Evolutionary conservation across 768 basidiomycete genomes (phyloP).

Genomic region (Rhizopogon sp.): DNA sequence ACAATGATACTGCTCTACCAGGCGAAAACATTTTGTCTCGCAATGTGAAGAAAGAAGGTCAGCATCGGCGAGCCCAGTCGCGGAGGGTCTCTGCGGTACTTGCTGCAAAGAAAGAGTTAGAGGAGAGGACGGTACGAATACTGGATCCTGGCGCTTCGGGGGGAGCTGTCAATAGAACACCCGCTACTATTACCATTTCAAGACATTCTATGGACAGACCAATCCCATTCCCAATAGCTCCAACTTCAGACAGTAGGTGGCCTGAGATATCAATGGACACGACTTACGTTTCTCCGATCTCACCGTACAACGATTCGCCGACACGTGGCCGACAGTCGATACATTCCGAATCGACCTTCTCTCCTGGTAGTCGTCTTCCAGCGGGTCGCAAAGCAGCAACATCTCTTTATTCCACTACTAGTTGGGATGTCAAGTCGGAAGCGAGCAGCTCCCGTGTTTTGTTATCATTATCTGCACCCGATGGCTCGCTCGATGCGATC

Average conservation of each 20-base stretch:
- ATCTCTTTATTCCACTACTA: not conserved
- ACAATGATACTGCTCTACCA: conserved; percentile 52
- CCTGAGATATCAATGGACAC: conserved; percentile 13
- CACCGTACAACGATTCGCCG: conserved; percentile 6
- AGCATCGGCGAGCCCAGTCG: conserved; percentile 45
- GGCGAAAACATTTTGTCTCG: conserved; percentile 52
- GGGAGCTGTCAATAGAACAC: not conserved
- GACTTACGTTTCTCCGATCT: conserved; percentile 3
- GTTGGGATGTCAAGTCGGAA: conserved; percentile 6
- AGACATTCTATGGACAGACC: conserved; percentile 17
- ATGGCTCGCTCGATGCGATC: not conserved
- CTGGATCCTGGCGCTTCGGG: not conserved
- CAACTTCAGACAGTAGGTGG: conserved; percentile 12
- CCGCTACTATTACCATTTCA: conserved; percentile 1
- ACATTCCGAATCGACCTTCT: not conserved
- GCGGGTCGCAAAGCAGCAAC: not conserved
- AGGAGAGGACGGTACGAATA: conserved; percentile 2
- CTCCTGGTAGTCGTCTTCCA: conserved; percentile 2
- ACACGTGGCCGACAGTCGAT: not conserved
- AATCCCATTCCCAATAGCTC: conserved; percentile 13
- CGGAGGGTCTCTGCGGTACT: conserved; percentile 20
- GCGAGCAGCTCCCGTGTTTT: not conserved
- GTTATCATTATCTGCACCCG: not conserved
- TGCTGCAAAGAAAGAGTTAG: conserved; percentile 9
- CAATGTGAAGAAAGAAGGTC: conserved; percentile 56